Evolutionary conservation across 1,284 basidiomycete genomes (phyloP), one percentile per base, ranked within the genome.

Genomic region (Taiwanofungus camphoratus): DNA sequence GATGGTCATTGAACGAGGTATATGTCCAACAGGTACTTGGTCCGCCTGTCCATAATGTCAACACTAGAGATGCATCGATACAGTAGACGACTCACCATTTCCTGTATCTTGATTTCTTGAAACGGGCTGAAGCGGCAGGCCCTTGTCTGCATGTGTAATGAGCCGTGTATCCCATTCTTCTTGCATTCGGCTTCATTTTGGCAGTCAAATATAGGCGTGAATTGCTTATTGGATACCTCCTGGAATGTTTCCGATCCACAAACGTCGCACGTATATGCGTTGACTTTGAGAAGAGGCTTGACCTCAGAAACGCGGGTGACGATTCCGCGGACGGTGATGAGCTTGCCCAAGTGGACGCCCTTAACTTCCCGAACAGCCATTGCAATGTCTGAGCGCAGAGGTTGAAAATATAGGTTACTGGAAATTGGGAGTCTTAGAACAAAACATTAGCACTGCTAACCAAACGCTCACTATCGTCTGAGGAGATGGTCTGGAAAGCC

Each of bases 211-310:
- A 98, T 81, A 0, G 96, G 96, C 1, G 85, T 82, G 63, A 97
- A 97, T 22, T 90, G 83, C 61, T 94, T 92, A 57, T 84, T 84
- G n/a, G 86, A 86, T 46, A 99, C 92, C 58, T 99, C 93, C 64
- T 99, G 93, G 73, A 99, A 99, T 27, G 95, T 95, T 65, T 99
- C 96, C 39, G 91, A 91, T 36, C 96, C 96, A 62, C 96, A 99
- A 40, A 91, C 84, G 63, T 99, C 96, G 69, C 96, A 99, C 0
- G 96, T 96, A 65, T 98, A 99, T 22, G 95, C 96, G 65, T 97
- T 97, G 60, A 99, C 94, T 54, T 92, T 85, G 11, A 99, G 78
- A 24, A 97, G 82, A 7, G 96, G 96, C 61, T 99, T 99, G 61
- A 99, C 96, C 73, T 99, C 96, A 6, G 92, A 96, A 3, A 99